Base-by-base conservation (phyloP, 2,329 filamentous ascomycete genomes). In the Verticillium tricorpus region DNA sequence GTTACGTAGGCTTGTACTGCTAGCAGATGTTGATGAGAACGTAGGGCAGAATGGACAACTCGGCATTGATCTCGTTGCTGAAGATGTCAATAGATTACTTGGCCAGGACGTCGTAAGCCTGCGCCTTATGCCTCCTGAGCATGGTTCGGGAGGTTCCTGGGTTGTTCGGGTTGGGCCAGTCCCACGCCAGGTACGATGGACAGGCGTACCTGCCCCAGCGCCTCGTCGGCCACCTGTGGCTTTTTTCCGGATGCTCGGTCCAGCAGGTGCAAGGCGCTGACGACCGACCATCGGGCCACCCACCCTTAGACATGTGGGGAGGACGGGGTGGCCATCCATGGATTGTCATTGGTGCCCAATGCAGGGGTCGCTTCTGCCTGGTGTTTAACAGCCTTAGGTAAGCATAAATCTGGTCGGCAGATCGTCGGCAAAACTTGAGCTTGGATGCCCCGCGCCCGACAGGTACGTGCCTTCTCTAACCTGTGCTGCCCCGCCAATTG, bases 221-320 rank as follows among this genome's bases (percentile, higher is more conserved):
- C 56, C 34, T 45, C 39, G 35, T 34, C 32, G 15, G 40, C 25
- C 11, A 37, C 28, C 32, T 50, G 28, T 56, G 25, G 45, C 39
- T 45, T 62, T 63, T 63, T 61, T 59, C 63, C 56, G 61, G 61
- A 59, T 63, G 56, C 61, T 61, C 61, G 63, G 61, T 64, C 61
- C 63, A 63, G 59, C 62, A 60, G 9, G n/a, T 52, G 14, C 22
- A 52, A 52, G 9, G 54, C 14, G 11, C 45, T 52, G 45, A 52
- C 45, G 45, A 52, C 45, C 45, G 45, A 52, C 45, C 19, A 12
- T 52, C 45, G 45, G 45, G n/a, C 45, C 45, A 52, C 11, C 45
- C 5, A 14, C 19, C n/a, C 34, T 11, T 35, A 11, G 34, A 35
- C 34, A 14, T 52, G 45, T 52, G 45, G 45, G 45, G 45, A 52